A percentile compares a stretch with the other conserved stretches of the same genome.
Conservation (phyloP, 371 early-diverging fungal species). For the Mucor velutinosus region DNA sequence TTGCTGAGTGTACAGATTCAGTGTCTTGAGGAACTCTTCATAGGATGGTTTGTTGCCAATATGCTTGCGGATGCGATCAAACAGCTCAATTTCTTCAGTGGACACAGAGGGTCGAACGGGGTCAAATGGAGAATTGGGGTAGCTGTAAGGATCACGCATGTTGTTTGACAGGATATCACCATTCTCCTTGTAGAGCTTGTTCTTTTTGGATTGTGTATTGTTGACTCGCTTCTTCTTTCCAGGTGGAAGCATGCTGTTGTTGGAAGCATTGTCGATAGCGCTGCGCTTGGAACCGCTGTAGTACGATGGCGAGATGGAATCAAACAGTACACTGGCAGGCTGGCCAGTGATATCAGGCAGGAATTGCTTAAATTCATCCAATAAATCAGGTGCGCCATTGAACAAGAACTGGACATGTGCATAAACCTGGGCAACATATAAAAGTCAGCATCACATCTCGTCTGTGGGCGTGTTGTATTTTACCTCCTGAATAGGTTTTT, state of each 20-base stretch:
- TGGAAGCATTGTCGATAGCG: slow-evolving; percentile 5
- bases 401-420: slow-evolving; percentile 87
- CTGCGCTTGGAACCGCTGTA: slow-evolving; percentile 11
- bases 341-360: slow-evolving; percentile 74
- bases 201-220: slow-evolving; percentile 8
- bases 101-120: slow-evolving; percentile 42
- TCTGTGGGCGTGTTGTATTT: slow-evolving; percentile 96
- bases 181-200: slow-evolving; percentile 10
- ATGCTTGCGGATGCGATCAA: slow-evolving; percentile 87
- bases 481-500: slow-evolving; percentile 89
- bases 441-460: slow-evolving; percentile 22
- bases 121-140: slow-evolving; percentile 27
- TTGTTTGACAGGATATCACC: neutral
- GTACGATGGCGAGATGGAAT: slow-evolving; percentile 15
- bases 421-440: slow-evolving; percentile 69
- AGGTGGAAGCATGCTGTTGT: slow-evolving; percentile 13
- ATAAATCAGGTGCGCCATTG: slow-evolving; percentile 80
- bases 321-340: slow-evolving; percentile 22
- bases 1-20: slow-evolving; percentile 96
- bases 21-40: slow-evolving; percentile 95
- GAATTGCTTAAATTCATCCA: slow-evolving; percentile 97
- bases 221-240: slow-evolving; percentile 30
- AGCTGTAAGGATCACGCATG: slow-evolving; percentile 20
- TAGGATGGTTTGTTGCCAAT: slow-evolving; percentile 87
- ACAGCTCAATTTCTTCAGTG: slow-evolving; percentile 87